Base-by-base conservation (phyloP, 371 early-diverging fungal genomes). In the Mucor velutinosus region DNA sequence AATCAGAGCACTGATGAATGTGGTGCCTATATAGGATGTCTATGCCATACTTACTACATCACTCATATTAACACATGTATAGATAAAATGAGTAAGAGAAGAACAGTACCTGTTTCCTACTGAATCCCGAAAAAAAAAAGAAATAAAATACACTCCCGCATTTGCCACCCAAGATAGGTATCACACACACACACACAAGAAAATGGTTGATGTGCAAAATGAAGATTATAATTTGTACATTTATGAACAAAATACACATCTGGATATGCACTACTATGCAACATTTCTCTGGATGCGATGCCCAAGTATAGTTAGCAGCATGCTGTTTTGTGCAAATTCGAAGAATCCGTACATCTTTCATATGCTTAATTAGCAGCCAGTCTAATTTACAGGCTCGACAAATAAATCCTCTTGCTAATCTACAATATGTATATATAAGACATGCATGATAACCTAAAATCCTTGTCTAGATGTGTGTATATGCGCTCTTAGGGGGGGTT, bases 21-120 rank as follows among this genome's bases (percentile, higher is more conserved):
- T 29, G 7, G 19, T 7, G 49, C 3, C 7, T 29, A 15, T 51
- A 21, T 14, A 15, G 25, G 29, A 15, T 12, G 41, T 3, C 56
- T 55, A 32, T 29, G 15, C n/a, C 5, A 33, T 57, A 53, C 58
- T 60, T 76, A 70, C 76, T 45, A 76, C 66, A 63, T 76, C 76
- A 58, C 73, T 70, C 73, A 72, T 75, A 10, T 59, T 63, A 45
- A 21, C 15, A 33, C 32, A 49, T 35, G 37, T 19, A n/a, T 11
- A 10, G n/a, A 60, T 19, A 32, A 53, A 53, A 53, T 2, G 17
- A 30, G 30, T 5, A 37, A 30, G 23, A 49, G 29, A 12, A 21
- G 10, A 8, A 17, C 23, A 11, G 5, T 39, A 4, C 12, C 23
- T 25, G 12, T 53, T 53, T 19, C 19, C n/a, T 11, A 21, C 47